phyloP scores from a whole-genome alignment of 2,329 filamentous ascomycete species.

The Aspergillus clavatus region DNA sequence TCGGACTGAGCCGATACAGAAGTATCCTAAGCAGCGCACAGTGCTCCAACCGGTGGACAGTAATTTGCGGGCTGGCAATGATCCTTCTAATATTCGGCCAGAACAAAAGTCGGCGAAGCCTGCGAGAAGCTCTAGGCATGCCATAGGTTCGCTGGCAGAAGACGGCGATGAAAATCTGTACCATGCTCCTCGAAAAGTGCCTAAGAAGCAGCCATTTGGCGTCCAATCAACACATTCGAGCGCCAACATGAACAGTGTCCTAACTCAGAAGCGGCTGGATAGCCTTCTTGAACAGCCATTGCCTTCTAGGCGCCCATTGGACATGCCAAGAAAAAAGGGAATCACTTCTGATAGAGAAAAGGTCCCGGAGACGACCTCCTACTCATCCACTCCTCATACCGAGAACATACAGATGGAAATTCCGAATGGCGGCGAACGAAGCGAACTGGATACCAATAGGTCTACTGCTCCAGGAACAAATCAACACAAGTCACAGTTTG shows the following conservation, averaged over 20 bases:
- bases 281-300: conserved; percentile 29
- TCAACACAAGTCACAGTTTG: not conserved
- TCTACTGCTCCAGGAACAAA: not conserved
- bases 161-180: conserved; percentile 40
- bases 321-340: not conserved
- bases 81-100: conserved; percentile 5
- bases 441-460: not conserved
- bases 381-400: not conserved
- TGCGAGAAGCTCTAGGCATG: conserved; percentile 23
- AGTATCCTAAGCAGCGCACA: conserved; percentile 2
- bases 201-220: not conserved
- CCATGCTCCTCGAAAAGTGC: not conserved
- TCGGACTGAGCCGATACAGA: conserved; percentile 1
- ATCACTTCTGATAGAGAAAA: conserved; percentile 2
- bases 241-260: not conserved
- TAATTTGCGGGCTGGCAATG: conserved; percentile 17
- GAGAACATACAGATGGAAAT: not conserved
- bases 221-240: not conserved
- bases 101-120: conserved; percentile 35
- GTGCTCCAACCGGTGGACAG: conserved; percentile 27
- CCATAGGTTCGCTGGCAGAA: conserved; percentile 46
- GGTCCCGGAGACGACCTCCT: not conserved
- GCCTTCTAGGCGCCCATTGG: conserved; percentile 19
- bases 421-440: not conserved
- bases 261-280: conserved; percentile 25